These are phyloP conservation scores for Pythium phragmitis DNA, from an alignment of 352 stramenopile species.

Conservation along the genomic window DNA sequence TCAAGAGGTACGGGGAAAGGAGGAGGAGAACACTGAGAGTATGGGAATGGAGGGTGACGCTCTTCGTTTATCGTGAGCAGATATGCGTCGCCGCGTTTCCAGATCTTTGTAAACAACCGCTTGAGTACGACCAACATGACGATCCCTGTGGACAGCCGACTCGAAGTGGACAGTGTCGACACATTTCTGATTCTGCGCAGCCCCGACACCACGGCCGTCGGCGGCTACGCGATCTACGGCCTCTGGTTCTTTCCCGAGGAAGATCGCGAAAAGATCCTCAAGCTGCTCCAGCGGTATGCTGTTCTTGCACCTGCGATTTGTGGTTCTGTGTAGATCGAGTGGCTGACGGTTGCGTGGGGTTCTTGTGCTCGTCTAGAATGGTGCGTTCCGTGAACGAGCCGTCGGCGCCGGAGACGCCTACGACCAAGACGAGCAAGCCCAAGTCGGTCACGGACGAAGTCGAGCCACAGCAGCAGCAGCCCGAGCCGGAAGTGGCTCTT, in stretches of 20 bases:
- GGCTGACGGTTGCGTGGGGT: too few species aligned
- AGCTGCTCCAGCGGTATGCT: slow-evolving; percentile 64
- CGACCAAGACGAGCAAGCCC: slow-evolving; percentile 1
- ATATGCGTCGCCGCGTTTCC: slow-evolving; percentile 73
- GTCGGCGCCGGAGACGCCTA: slow-evolving; percentile 22
- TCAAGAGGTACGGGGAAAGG: slow-evolving; percentile 52
- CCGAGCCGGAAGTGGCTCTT: slow-evolving; percentile 9
- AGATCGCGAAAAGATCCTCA: slow-evolving; percentile 77
- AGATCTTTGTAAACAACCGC: slow-evolving; percentile 90
- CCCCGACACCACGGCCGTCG: slow-evolving; percentile 31
- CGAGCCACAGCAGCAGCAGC: slow-evolving; percentile 5
- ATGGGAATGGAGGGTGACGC: background rate
- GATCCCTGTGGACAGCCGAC: slow-evolving; percentile 62
- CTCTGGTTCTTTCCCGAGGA: slow-evolving; percentile 89
- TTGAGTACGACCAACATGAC: slow-evolving; percentile 87
- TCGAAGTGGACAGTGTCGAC: slow-evolving; percentile 83
- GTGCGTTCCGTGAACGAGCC: slow-evolving; percentile 57
- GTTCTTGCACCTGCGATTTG: background rate
- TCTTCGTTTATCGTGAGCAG: slow-evolving; percentile 22
- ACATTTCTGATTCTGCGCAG: slow-evolving; percentile 84
- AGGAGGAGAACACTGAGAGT: too few species aligned
- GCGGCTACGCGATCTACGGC: slow-evolving; percentile 80
- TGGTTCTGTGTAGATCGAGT: background rate
- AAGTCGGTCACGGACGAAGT: slow-evolving; percentile 15
- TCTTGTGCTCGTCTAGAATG: slow-evolving; percentile 31